Percentiles rank a stretch among this genome's conserved stretches.
phyloP scores from a whole-genome alignment of 495 filamentous ascomycete species.

The Xylaria telfairii region DNA sequence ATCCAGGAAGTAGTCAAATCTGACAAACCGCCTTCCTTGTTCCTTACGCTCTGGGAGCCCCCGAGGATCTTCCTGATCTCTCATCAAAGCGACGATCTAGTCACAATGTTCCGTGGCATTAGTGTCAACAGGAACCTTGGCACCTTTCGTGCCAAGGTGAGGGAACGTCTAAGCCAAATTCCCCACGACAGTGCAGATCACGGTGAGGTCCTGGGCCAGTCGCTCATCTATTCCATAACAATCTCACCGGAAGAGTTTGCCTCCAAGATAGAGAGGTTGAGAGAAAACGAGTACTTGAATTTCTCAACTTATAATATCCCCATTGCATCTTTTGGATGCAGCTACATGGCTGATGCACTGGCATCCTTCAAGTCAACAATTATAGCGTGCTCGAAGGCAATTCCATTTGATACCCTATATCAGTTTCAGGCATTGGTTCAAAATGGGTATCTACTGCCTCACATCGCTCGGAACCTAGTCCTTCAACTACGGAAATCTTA shows the following conservation, averaged over 20 bases:
- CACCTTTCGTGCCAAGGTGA: not conserved
- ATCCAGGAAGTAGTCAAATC: slow-evolving; percentile 33
- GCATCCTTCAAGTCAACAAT: slow-evolving; percentile 32
- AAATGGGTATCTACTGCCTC: slow-evolving; percentile 59
- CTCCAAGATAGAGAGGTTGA: slow-evolving; percentile 30
- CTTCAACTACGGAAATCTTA: slow-evolving; percentile 17
- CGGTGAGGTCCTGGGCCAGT: slow-evolving; percentile 34
- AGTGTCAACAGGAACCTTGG: not conserved
- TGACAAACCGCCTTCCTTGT: slow-evolving; percentile 27
- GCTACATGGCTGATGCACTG: slow-evolving; percentile 30
- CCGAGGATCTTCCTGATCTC: slow-evolving; percentile 27
- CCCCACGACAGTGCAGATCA: slow-evolving; percentile 30
- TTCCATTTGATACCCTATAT: slow-evolving; percentile 50
- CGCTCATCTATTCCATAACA: slow-evolving; percentile 34
- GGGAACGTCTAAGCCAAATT: slow-evolving; percentile 29
- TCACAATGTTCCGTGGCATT: not conserved
- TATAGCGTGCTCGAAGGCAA: not conserved
- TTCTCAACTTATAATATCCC: slow-evolving; percentile 36
- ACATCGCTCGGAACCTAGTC: slow-evolving; percentile 48
- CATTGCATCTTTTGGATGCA: not conserved
- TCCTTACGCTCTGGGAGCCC: slow-evolving; percentile 37
- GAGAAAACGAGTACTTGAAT: slow-evolving; percentile 32
- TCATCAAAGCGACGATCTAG: slow-evolving; percentile 13
- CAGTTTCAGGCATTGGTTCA: slow-evolving; percentile 60
- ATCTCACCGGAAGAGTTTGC: slow-evolving; percentile 31